Evolutionary conservation across 2,329 filamentous ascomycete species (phyloP), one percentile per base, ranked within the genome.

Genomic region (Amphichorda felina): DNA sequence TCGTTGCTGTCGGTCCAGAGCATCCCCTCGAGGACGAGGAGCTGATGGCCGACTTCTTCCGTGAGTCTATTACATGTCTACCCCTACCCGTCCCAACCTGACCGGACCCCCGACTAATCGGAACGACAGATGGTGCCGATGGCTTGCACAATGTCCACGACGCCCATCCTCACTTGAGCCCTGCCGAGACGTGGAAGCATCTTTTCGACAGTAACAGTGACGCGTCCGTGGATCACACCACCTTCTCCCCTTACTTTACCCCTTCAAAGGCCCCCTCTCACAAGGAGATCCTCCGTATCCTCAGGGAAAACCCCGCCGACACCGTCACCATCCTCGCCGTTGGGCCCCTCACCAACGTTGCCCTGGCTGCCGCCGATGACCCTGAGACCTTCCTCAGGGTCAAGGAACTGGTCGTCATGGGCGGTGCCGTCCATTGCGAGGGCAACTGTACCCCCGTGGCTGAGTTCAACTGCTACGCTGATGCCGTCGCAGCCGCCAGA

Each of bases 391-490:
- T 98, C 56, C 68, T 98, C 37, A 76, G 78, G 30, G 84, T 79
- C 33, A 94, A 93, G 56, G 87, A 96, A 57, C 72, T 98, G 3
- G 80, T 94, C 4, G 83, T 95, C 32, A 98, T 98, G 91, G 91
- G 89, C 40, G 91, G 91, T 40, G 79, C 84, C 17, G 72, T 98
- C 36, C 69, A 82, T 40, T 63, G 77, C 30, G 71, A 78, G 34
- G 91, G 91, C 46, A 98, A 98, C 56, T 77, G 84, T 50, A 79
- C 76, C 31, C 89, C 91, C 2, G 74, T 81, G 10, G 86, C 84
- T 42, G 91, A 98, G 56, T 98, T 98, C 72, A 98, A 98, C 64
- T 82, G 82, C 38, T 94, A 86, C 51, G 88, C 91, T 39, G 93
- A 98, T 54, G 69, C 82, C 15, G 70, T 84, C 28, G 82, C 84